Percentiles rank a stretch among this genome's conserved stretches.
Evolutionary conservation across 1,139 yeast species (phyloP).

Genomic region (Pichia sp.): DNA sequence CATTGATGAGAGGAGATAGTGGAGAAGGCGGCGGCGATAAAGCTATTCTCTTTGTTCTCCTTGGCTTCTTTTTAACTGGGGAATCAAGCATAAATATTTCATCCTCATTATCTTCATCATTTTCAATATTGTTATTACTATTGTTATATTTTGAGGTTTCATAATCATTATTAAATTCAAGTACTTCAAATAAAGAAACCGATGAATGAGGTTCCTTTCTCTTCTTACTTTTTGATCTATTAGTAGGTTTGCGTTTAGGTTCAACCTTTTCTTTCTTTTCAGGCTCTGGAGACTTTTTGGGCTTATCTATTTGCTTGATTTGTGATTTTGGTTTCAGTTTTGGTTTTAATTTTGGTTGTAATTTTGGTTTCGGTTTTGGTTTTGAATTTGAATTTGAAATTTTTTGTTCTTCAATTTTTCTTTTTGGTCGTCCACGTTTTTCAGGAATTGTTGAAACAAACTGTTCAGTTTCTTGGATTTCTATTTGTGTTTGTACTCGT

Average conservation of each 20-base stretch:
- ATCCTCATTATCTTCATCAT: background rate
- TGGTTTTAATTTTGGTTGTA: too few species aligned
- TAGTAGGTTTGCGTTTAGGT: background rate
- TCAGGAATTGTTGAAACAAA: background rate
- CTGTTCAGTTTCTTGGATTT: background rate
- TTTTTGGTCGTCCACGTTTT: constrained; percentile 5
- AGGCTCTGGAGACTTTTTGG: too few species aligned
- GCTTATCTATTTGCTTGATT: too few species aligned
- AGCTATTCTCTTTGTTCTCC: background rate
- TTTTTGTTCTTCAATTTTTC: background rate
- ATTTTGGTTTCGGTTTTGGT: background rate
- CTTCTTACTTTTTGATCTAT: background rate
- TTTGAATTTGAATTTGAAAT: background rate
- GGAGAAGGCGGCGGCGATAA: background rate
- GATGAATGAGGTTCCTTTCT: background rate
- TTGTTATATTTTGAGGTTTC: background rate
- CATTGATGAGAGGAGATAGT: background rate
- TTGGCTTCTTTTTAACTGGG: constrained; percentile 8
- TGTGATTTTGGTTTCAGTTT: background rate
- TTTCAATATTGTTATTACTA: background rate
- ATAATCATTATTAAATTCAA: constrained; percentile 5
- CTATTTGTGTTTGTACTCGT: background rate
- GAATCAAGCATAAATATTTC: constrained; percentile 11
- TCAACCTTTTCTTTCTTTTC: too few species aligned
- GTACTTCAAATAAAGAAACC: constrained; percentile 10